A percentile compares a stretch with the other conserved stretches of the same genome.
phyloP scores from a whole-genome alignment of 305 asterid species.

The Ilex paraguariensis region DNA sequence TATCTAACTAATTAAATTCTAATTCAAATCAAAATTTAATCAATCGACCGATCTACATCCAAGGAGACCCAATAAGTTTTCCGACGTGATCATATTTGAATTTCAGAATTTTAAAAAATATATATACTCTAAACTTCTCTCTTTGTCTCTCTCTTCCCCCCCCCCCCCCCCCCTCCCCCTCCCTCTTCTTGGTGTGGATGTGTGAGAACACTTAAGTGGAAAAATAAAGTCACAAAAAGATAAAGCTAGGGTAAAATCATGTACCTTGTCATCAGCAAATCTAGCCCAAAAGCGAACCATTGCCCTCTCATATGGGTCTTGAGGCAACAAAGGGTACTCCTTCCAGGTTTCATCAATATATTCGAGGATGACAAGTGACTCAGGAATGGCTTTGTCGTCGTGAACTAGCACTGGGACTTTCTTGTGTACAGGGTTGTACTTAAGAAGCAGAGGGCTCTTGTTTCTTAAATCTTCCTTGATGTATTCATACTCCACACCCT shows the following conservation, averaged over 20 bases:
- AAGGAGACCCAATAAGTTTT: neutral
- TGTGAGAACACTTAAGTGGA: neutral
- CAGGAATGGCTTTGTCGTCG: slow-evolving; percentile 12
- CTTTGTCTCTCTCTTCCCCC: no score
- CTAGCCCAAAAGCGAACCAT: slow-evolving; percentile 24
- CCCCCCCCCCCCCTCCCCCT: neutral
- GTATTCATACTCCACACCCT: slow-evolving; percentile 14
- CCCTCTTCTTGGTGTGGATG: neutral
- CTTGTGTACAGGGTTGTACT: slow-evolving; percentile 21
- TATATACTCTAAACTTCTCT: no score
- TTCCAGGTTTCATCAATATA: slow-evolving; percentile 27
- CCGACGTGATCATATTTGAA: neutral
- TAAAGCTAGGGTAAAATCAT: neutral
- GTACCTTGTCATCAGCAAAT: slow-evolving; percentile 24
- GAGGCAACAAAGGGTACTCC: slow-evolving; percentile 12
- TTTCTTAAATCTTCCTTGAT: slow-evolving; percentile 16
- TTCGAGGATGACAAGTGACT: slow-evolving; percentile 26
- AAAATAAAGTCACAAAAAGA: neutral
- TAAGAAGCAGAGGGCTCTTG: slow-evolving; percentile 24
- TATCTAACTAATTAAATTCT: no score
- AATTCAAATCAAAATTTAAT: no score
- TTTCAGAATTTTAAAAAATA: neutral
- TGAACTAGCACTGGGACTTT: slow-evolving; percentile 22
- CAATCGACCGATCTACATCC: no score
- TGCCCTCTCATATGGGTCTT: slow-evolving; percentile 22